phyloP scores from a whole-genome alignment of 768 basidiomycete genomes.

The Filobasidium wieringae region DNA sequence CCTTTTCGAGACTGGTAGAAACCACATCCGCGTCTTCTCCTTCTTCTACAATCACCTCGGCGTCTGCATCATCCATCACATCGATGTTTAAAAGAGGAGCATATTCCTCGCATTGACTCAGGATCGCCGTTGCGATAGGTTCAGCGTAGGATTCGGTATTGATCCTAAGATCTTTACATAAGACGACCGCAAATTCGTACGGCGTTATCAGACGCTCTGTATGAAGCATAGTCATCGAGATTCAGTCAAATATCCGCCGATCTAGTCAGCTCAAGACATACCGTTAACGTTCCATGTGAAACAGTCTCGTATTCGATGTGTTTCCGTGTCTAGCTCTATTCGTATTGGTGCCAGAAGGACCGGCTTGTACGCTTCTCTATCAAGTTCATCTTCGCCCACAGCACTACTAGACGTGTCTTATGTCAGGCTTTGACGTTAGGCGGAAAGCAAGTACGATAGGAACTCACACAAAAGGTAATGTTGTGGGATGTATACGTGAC shows the following conservation, averaged over 20 bases:
- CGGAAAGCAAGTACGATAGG: not conserved
- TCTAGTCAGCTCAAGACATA: constrained; percentile 16
- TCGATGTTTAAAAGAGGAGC: constrained; percentile 71
- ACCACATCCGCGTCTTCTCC: constrained; percentile 3
- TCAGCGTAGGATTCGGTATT: constrained; percentile 56
- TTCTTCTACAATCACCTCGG: not conserved
- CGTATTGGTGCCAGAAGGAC: constrained; percentile 74
- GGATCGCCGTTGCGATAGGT: constrained; percentile 72
- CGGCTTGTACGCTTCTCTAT: constrained; percentile 49
- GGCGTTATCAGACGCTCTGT: constrained; percentile 65
- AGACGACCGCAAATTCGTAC: constrained; percentile 68
- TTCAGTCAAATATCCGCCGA: not conserved
- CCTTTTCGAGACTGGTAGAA: not conserved
- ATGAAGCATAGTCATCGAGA: not conserved
- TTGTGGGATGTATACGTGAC: not conserved
- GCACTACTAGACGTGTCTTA: too few relatives aligned
- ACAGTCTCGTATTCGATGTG: constrained; percentile 80
- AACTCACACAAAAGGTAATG: not conserved
- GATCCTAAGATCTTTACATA: constrained; percentile 80
- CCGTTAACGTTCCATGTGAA: constrained; percentile 92
- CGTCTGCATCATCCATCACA: constrained; percentile 37
- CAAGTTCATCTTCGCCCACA: constrained; percentile 53
- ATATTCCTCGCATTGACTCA: constrained; percentile 81
- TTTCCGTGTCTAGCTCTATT: constrained; percentile 87
- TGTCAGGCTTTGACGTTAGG: too few relatives aligned